Conservation (phyloP, 1,284 basidiomycete genomes). For the Sphagnurus paluster region DNA sequence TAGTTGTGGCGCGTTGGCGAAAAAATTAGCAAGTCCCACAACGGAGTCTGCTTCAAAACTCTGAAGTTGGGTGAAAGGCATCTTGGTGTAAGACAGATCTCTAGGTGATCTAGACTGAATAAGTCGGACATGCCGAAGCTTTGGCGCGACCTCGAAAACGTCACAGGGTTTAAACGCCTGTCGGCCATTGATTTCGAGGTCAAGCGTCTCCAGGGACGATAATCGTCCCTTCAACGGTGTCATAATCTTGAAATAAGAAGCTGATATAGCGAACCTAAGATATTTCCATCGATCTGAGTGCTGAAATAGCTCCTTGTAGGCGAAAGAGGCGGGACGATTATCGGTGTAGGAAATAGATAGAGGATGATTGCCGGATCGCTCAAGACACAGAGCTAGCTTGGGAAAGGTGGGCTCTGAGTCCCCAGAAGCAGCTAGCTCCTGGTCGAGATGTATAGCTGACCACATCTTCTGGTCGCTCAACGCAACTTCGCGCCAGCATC, state of each 20-base stretch:
- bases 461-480: conserved; percentile 2
- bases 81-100: no score
- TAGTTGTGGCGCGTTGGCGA: no score
- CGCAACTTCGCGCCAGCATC: conserved; percentile 4
- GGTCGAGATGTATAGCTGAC: conserved; percentile 6
- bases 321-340: neutral
- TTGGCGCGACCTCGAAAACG: conserved; percentile 4
- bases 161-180: neutral
- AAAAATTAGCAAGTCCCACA: no score
- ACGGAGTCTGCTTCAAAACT: no score
- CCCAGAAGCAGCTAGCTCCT: neutral
- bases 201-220: conserved; percentile 1
- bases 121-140: neutral
- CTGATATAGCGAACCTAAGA: neutral
- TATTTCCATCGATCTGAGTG: conserved; percentile 6
- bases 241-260: neutral
- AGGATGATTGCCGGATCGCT: conserved; percentile 3
- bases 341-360: conserved; percentile 4
- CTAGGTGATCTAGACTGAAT: no score
- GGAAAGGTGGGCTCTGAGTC: neutral
- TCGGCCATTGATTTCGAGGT: conserved; percentile 1
- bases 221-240: neutral
- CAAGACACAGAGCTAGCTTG: neutral
- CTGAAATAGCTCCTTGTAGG: neutral
- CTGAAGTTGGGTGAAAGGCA: no score